These are phyloP conservation scores for Saccharomycopsis olivae DNA, from an alignment of 805 yeast genomes.

Conservation along the genomic window DNA sequence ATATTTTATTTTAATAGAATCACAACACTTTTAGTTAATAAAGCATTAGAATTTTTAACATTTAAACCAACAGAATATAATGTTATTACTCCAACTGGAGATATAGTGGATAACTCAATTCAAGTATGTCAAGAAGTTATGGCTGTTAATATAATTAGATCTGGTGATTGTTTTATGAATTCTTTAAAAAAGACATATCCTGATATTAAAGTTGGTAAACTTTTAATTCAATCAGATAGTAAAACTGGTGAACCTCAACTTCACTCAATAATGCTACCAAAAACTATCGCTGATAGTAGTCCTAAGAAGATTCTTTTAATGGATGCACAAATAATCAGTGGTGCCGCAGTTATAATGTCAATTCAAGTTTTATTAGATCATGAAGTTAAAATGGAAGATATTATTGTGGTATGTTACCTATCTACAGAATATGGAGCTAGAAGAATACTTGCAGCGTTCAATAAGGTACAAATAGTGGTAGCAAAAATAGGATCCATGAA, in stretches of 20 bases:
- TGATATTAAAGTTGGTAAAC: conserved; percentile 68
- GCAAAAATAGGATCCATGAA: conserved; percentile 47
- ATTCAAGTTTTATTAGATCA: conserved; percentile 80
- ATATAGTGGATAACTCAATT: conserved; percentile 7
- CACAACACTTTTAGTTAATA: conserved; percentile 57
- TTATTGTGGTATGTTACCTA: conserved; percentile 58
- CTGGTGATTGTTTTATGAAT: conserved; percentile 87
- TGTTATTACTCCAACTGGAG: conserved; percentile 7
- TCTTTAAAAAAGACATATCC: conserved; percentile 71
- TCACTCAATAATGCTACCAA: conserved; percentile 71
- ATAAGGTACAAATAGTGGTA: conserved; percentile 53
- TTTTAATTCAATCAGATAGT: conserved; percentile 80
- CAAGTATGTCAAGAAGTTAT: conserved; percentile 35
- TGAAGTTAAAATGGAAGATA: conserved; percentile 48
- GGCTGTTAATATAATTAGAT: conserved; percentile 73
- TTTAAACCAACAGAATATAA: conserved; percentile 3
- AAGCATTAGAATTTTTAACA: conserved; percentile 44
- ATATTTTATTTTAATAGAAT: conserved; percentile 79
- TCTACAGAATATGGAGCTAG: conserved; percentile 74
- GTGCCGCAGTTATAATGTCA: conserved; percentile 94
- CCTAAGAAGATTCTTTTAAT: conserved; percentile 48
- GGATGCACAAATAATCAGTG: conserved; percentile 84
- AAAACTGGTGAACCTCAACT: conserved; percentile 90
- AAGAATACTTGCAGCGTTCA: conserved; percentile 66
- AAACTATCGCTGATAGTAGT: conserved; percentile 19